A percentile compares a stretch with the other conserved stretches of the same genome.
phyloP scores from a whole-genome alignment of 2,329 filamentous ascomycete species.

The Ophiocordyceps robertsii region DNA sequence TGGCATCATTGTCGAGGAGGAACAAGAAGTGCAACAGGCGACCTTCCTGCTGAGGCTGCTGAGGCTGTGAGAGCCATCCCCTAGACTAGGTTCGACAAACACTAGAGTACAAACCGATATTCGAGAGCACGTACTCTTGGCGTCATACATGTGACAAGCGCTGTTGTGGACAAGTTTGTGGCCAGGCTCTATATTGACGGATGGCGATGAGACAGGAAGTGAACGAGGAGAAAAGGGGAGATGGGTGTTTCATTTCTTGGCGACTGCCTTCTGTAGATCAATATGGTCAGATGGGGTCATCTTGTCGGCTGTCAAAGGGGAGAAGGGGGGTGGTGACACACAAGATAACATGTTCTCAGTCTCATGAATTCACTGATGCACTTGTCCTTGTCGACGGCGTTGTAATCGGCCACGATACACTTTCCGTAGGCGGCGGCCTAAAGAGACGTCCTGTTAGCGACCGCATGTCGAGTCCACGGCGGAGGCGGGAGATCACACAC shows the following conservation, averaged over 20 bases:
- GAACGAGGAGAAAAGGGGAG: not conserved
- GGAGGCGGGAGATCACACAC: constrained; percentile 17
- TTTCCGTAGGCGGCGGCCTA: constrained; percentile 80
- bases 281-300: not conserved
- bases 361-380: constrained; percentile 74
- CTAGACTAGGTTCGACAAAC: not conserved
- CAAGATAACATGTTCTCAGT: constrained; percentile 78
- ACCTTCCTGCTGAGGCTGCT: constrained; percentile 66
- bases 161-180: not conserved
- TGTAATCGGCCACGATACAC: constrained; percentile 84
- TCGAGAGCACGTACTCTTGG: not conserved
- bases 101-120: not conserved
- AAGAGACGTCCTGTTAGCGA: not conserved
- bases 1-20: constrained; percentile 60
- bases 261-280: not conserved
- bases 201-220: not conserved
- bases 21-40: constrained; percentile 75
- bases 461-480: not conserved
- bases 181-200: not conserved
- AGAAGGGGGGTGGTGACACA: constrained; percentile 26
- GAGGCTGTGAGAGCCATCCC: constrained; percentile 42
- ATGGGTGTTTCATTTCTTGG: not conserved
- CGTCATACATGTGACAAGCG: not conserved
- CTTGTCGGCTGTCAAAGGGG: not conserved
- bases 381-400: constrained; percentile 80